These are phyloP conservation scores for Parsonsia alboflavescens DNA, from an alignment of 257 asterid species.

Conservation along the genomic window DNA sequence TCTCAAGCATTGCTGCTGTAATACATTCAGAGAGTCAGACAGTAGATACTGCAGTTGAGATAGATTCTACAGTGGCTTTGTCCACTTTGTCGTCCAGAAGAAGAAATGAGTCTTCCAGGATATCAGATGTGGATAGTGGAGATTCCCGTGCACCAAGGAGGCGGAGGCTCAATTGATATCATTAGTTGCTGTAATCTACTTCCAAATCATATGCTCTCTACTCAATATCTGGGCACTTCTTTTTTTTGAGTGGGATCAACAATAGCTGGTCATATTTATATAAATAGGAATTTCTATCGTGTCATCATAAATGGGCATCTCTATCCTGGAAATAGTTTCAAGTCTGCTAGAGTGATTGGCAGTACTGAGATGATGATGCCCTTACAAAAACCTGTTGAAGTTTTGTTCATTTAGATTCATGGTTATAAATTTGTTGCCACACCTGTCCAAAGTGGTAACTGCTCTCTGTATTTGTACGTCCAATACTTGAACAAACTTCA, in stretches of 20 bases:
- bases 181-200: background rate
- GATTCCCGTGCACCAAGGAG: conserved; percentile 95
- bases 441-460: background rate
- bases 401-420: conserved; percentile 2
- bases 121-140: conserved; percentile 88
- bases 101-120: conserved; percentile 61
- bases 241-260: no score
- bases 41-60: conserved; percentile 77
- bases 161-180: conserved; percentile 67
- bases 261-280: background rate
- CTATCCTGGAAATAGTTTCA: background rate
- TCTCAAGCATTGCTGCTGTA: conserved; percentile 95
- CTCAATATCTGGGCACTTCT: background rate
- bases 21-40: conserved; percentile 97
- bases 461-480: background rate
- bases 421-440: background rate
- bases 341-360: background rate
- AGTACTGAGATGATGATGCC: background rate
- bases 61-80: conserved; percentile 73
- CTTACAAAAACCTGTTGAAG: background rate
- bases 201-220: background rate
- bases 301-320: background rate
- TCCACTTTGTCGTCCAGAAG: conserved; percentile 89
- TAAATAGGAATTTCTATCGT: background rate
- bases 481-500: background rate